A percentile compares a stretch with the other conserved stretches of the same genome.
These are phyloP conservation scores for Henckelia pumila DNA, from an alignment of 257 asterid genomes.

Conservation along the genomic window DNA sequence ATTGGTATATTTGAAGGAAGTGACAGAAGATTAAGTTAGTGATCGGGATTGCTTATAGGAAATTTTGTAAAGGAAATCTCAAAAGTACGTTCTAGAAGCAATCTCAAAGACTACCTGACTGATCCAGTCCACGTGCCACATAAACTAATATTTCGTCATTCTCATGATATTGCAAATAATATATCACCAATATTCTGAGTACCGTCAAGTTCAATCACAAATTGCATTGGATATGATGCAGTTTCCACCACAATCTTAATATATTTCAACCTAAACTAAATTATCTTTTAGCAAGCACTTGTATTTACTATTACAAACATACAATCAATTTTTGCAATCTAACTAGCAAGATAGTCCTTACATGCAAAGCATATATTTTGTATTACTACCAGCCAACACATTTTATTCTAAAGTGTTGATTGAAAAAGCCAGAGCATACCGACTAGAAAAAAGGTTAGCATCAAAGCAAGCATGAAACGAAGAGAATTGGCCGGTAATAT, in stretches of 20 bases:
- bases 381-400: neutral
- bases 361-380: neutral
- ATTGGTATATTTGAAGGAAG: neutral
- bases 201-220: neutral
- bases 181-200: neutral
- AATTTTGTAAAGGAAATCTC: too few relatives aligned
- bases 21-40: too few relatives aligned
- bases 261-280: too few relatives aligned
- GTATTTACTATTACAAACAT: neutral
- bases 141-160: neutral
- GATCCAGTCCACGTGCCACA: neutral
- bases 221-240: neutral
- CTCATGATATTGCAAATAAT: neutral
- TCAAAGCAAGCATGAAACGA: constrained; percentile 53
- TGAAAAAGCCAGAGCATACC: constrained; percentile 46
- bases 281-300: neutral
- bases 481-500: constrained; percentile 48
- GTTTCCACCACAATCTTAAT: neutral
- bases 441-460: constrained; percentile 67
- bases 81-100: too few relatives aligned
- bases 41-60: too few relatives aligned
- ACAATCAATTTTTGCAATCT: too few relatives aligned
- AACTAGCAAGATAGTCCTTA: too few relatives aligned
- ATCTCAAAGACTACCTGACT: too few relatives aligned
- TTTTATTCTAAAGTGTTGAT: constrained; percentile 10